phyloP scores from a whole-genome alignment of 1,139 yeast species.

The Candida pseudoviswanathii region DNA sequence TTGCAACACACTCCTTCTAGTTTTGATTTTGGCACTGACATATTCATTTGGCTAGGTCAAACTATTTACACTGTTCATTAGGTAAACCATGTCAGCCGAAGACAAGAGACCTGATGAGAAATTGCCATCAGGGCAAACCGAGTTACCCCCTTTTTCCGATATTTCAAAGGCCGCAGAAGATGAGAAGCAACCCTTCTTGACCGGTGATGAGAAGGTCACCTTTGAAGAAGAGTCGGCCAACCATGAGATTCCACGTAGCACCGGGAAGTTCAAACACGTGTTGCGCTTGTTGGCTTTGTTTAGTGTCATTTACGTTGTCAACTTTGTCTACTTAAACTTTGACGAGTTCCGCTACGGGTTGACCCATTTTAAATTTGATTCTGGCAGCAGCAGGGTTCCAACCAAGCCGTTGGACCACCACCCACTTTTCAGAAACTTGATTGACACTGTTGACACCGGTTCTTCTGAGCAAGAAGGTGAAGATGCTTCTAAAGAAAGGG shows the following conservation, averaged over 20 bases:
- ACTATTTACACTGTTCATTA: neutral
- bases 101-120: slow-evolving; percentile 1
- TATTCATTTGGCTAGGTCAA: too few relatives aligned
- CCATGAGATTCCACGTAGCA: neutral
- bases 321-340: neutral
- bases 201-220: neutral
- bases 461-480: slow-evolving; percentile 1
- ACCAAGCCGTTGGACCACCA: slow-evolving; percentile 5
- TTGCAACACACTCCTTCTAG: too few relatives aligned
- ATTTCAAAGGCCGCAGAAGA: neutral
- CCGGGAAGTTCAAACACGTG: neutral
- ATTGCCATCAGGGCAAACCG: neutral
- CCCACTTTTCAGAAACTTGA: slow-evolving; percentile 11
- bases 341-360: neutral
- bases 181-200: slow-evolving; percentile 1
- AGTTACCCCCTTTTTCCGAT: slow-evolving; percentile 6
- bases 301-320: slow-evolving; percentile 2
- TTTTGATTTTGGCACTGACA: too few relatives aligned
- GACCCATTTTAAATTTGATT: neutral
- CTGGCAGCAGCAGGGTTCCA: neutral
- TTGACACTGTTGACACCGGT: slow-evolving; percentile 7
- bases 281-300: neutral
- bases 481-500: slow-evolving; percentile 9
- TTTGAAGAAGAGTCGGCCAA: neutral
- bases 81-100: neutral